Conservation (phyloP, 345 rosid species). For the Nephelium lappaceum region DNA sequence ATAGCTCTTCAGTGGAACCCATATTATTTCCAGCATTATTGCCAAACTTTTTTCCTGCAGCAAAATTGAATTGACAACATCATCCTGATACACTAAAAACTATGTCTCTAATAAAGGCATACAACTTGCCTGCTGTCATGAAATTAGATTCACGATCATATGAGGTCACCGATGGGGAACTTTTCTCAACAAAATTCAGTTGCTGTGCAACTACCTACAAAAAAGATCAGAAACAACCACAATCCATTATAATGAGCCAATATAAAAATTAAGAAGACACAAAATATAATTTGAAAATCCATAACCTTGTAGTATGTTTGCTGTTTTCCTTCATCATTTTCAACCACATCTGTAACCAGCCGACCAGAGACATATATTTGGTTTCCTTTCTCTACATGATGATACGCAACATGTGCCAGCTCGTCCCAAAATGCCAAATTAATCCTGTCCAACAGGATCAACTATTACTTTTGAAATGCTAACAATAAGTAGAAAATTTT, state of each 20-base stretch:
- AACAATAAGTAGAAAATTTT: neutral
- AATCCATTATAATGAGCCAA: neutral
- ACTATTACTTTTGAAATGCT: conserved; percentile 2
- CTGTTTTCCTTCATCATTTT: conserved; percentile 53
- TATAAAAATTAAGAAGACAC: neutral
- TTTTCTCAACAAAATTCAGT: conserved; percentile 56
- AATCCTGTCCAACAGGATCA: conserved; percentile 39
- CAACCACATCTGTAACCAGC: conserved; percentile 52
- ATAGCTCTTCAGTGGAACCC: conserved; percentile 42
- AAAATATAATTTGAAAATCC: neutral
- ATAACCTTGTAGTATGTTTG: conserved; percentile 63
- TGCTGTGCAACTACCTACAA: conserved; percentile 67
- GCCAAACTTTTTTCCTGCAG: conserved; percentile 40
- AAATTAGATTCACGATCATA: conserved; percentile 33
- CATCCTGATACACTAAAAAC: neutral
- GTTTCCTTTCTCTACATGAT: conserved; percentile 59
- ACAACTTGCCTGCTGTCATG: conserved; percentile 34
- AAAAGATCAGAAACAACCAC: conserved; percentile 7
- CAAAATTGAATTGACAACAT: neutral
- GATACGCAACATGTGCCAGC: conserved; percentile 52
- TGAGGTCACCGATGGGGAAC: conserved; percentile 22
- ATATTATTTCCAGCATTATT: conserved; percentile 31
- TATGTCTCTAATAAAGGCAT: neutral
- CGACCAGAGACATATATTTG: conserved; percentile 69
- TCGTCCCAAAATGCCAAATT: conserved; percentile 72